Percentiles rank a stretch among this genome's conserved stretches.
Evolutionary conservation across 805 yeast species (phyloP).

Genomic region (Lipomyces starkeyi): DNA sequence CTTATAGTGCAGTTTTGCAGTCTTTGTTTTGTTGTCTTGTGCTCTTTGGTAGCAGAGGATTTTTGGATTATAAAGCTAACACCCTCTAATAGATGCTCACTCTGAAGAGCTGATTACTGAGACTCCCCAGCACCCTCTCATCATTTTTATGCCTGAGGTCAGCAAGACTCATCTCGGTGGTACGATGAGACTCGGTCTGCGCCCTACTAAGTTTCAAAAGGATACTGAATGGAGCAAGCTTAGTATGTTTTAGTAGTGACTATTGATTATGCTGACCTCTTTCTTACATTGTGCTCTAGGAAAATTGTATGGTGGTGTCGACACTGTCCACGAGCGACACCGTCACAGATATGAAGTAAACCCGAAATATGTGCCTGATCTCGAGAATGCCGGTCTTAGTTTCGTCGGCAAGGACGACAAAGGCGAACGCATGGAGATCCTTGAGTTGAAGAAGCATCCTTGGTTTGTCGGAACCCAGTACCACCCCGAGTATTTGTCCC

Average conservation of each 20-base stretch:
- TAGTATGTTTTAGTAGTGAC: slow-evolving; percentile 75
- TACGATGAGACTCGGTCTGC: slow-evolving; percentile 96
- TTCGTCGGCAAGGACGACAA: slow-evolving; percentile 95
- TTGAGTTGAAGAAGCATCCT: slow-evolving; percentile 86
- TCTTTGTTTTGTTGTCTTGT: background rate
- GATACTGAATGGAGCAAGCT: slow-evolving; percentile 71
- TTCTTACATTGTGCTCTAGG: slow-evolving; percentile 49
- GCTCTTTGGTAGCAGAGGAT: background rate
- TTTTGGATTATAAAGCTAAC: slow-evolving; percentile 22
- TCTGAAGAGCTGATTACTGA: slow-evolving; percentile 48
- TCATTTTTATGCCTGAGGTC: slow-evolving; percentile 98
- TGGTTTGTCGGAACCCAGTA: slow-evolving; percentile 95
- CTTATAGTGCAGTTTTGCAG: slow-evolving; percentile 11
- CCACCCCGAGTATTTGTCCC: slow-evolving; percentile 97
- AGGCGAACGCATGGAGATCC: slow-evolving; percentile 90
- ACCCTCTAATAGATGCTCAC: slow-evolving; percentile 32
- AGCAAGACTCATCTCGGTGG: slow-evolving; percentile 97
- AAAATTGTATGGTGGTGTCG: slow-evolving; percentile 70
- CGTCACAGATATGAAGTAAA: slow-evolving; percentile 98
- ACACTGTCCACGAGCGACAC: slow-evolving; percentile 85
- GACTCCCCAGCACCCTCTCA: slow-evolving; percentile 70
- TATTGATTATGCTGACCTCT: slow-evolving; percentile 52
- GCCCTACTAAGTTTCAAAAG: slow-evolving; percentile 80
- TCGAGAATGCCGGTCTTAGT: slow-evolving; percentile 79
- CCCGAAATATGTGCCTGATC: slow-evolving; percentile 72